Base-by-base conservation (phyloP, 1,139 yeast species). In the Taiozyma onychis region DNA sequence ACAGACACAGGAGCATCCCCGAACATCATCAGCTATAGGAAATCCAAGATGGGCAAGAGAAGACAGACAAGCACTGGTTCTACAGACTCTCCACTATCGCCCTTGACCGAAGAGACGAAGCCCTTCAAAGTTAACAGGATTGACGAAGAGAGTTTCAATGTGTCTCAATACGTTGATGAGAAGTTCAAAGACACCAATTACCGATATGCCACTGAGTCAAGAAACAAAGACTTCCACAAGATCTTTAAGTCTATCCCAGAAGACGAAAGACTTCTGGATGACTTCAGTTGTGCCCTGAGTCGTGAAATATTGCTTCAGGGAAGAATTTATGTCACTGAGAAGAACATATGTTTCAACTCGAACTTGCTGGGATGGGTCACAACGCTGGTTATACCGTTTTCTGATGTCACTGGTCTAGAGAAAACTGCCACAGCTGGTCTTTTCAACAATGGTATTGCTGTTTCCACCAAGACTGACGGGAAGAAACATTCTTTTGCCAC, bases 291-390 rank as follows among this genome's bases (percentile, higher is more conserved):
- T 71, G 97, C 98, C 0, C 68, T 93, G 53, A 86, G 93, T 59
- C 74, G 90, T 52, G 98, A 93, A 54, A 89, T 93, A 48, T 71
- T 93, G 26, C 72, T 90, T n/a, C 99, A 95, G 60, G 99, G 99
- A 8, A 75, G 96, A 49, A 63, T 93, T 34, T 95, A 89, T 64
- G 78, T 95, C 2, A 83, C 96, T 22, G 96, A 88, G 59, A 78
- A 79, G 52, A 81, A 85, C 60, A 66, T 93, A 2, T 89, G 97
- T 64, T 95, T 95, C 72, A 86, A 89, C 61, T 88, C 97, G n/a
- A 89, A 89, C 61, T 75, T 93, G 44, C 72, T 95, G 46, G 97
- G 97, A 0, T 91, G 97, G 96, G 89, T 89, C 3, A 89, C 97
- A 4, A 88, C 80, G 57, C 68, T 91, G 43, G 79, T 86, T 7